Conservation (phyloP, 148 eudicot genomes). For the Chenopodium suecicum region DNA sequence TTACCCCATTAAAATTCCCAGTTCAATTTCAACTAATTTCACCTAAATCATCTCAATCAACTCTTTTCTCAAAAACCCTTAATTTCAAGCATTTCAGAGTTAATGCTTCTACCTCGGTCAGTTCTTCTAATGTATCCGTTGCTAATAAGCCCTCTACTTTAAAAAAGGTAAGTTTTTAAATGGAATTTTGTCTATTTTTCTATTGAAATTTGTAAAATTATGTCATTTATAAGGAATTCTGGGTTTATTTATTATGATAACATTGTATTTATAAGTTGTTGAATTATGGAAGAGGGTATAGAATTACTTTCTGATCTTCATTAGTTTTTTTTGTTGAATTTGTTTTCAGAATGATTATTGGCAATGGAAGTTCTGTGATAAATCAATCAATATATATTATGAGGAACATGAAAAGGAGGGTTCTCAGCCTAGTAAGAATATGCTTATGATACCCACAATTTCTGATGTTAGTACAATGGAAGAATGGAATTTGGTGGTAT, state of each 20-base stretch:
- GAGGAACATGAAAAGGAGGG: constrained; percentile 65
- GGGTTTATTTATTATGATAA: background rate
- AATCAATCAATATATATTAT: constrained; percentile 57
- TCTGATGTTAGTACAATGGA: constrained; percentile 97
- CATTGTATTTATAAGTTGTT: background rate
- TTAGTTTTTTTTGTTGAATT: background rate
- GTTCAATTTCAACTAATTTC: constrained; percentile 21
- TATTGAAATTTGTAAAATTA: background rate
- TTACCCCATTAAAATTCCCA: constrained; percentile 33
- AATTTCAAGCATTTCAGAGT: constrained; percentile 30
- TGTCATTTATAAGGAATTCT: background rate
- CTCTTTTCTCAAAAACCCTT: constrained; percentile 11
- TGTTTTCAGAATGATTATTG: constrained; percentile 53
- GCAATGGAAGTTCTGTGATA: constrained; percentile 74
- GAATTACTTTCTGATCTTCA: too few species aligned
- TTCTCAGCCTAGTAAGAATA: constrained; percentile 46
- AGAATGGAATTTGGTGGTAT: constrained; percentile 87
- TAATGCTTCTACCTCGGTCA: constrained; percentile 50
- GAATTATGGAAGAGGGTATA: too few species aligned
- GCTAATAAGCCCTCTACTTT: constrained; percentile 26
- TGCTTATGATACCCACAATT: constrained; percentile 86
- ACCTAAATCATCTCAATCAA: constrained; percentile 28
- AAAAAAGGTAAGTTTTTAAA: constrained; percentile 27
- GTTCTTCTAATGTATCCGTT: constrained; percentile 35
- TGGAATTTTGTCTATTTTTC: background rate